A percentile compares a stretch with the other conserved stretches of the same genome.
phyloP scores from a whole-genome alignment of 2,329 filamentous ascomycete species.

The Geosmithia putterillii region DNA sequence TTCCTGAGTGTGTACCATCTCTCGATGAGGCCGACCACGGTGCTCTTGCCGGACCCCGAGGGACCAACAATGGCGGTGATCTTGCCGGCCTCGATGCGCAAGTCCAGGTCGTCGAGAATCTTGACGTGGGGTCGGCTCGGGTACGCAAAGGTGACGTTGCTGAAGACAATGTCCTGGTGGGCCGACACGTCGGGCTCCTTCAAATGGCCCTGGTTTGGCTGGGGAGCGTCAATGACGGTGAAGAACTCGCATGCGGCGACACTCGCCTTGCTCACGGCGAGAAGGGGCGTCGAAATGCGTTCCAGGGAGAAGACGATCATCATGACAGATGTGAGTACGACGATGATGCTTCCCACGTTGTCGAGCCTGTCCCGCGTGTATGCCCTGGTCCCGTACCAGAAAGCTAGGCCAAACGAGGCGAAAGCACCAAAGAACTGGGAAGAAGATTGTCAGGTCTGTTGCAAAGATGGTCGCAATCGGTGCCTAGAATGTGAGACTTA shows the following conservation, averaged over 20 bases:
- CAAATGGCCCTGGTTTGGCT: conserved; percentile 19
- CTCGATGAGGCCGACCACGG: conserved; percentile 58
- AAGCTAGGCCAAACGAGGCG: conserved; percentile 41
- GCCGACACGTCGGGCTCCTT: conserved; percentile 23
- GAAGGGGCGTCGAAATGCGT: conserved; percentile 42
- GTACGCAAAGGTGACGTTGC: conserved; percentile 60
- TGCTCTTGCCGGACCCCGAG: conserved; percentile 63
- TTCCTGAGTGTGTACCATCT: conserved; percentile 56
- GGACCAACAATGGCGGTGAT: conserved; percentile 64
- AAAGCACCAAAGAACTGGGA: conserved; percentile 39
- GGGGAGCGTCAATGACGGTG: conserved; percentile 36
- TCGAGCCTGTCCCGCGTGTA: conserved; percentile 31
- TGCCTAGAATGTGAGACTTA: conserved; percentile 8
- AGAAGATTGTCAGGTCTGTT: conserved; percentile 4
- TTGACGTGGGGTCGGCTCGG: conserved; percentile 52
- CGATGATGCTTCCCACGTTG: conserved; percentile 39
- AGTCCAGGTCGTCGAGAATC: conserved; percentile 46
- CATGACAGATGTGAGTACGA: conserved; percentile 47
- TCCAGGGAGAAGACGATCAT: conserved; percentile 44
- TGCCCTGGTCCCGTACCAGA: conserved; percentile 50
- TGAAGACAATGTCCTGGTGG: conserved; percentile 32
- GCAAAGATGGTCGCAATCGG: background rate
- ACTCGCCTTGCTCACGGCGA: conserved; percentile 45
- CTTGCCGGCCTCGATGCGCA: conserved; percentile 50
- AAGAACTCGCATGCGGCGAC: conserved; percentile 48